Evolutionary conservation across 768 basidiomycete species (phyloP).

Genomic region (Russula compacta): DNA sequence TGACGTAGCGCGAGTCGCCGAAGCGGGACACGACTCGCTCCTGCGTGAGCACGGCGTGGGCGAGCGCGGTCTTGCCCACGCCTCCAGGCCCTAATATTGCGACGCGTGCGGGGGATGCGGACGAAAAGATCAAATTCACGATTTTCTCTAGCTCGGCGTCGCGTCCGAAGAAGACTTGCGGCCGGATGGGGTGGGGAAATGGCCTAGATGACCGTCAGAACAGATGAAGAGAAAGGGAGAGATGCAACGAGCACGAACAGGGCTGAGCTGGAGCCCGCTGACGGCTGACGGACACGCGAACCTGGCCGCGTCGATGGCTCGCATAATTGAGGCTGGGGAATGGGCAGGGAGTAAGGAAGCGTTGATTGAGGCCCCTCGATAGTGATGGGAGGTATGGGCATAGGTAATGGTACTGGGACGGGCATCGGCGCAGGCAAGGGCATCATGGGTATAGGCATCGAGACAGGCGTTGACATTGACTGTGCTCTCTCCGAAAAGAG

Average conservation of each 20-base stretch:
- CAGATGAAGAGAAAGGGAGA: background rate
- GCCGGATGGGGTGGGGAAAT: background rate
- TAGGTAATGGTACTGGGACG: background rate
- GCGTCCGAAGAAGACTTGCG: constrained; percentile 16
- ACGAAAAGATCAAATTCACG: background rate
- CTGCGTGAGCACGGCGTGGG: constrained; percentile 28
- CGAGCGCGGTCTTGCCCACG: constrained; percentile 34
- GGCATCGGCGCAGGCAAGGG: background rate
- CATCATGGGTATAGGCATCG: background rate
- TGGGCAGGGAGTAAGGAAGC: background rate
- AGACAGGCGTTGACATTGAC: background rate
- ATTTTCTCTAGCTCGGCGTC: constrained; percentile 7
- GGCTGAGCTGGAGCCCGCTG: background rate
- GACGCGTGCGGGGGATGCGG: constrained; percentile 3
- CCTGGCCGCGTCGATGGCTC: background rate
- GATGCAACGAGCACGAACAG: background rate
- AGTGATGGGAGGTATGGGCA: background rate
- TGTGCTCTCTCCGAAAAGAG: constrained; percentile 1
- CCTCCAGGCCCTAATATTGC: constrained; percentile 28
- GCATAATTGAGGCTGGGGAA: background rate
- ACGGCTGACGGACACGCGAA: background rate
- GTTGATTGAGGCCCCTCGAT: background rate
- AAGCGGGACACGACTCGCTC: constrained; percentile 22
- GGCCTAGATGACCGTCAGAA: constrained; percentile 2
- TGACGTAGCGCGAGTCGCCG: constrained; percentile 25